Evolutionary conservation across 2,329 filamentous ascomycete genomes (phyloP).

Genomic region (Arthrobotrys musiformis): DNA sequence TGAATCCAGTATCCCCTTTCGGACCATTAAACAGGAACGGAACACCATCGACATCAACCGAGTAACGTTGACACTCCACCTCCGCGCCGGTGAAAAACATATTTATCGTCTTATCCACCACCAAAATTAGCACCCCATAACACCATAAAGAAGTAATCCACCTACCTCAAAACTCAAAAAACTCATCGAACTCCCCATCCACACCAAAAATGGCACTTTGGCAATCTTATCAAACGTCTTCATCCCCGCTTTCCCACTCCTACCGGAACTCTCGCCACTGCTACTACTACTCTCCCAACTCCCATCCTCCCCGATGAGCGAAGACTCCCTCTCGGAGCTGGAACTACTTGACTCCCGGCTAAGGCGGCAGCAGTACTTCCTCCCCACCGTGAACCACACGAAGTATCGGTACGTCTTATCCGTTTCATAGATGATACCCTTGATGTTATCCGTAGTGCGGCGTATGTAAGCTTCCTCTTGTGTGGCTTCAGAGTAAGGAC

Average conservation of each 20-base stretch:
- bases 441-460: constrained; percentile 8
- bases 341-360: not conserved
- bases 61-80: constrained; percentile 2
- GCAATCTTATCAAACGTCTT: not conserved
- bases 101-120: not conserved
- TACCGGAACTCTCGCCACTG: not conserved
- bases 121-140: not conserved
- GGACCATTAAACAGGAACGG: constrained; percentile 22
- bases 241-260: not conserved
- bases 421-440: constrained; percentile 27
- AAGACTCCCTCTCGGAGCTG: no score
- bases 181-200: constrained; percentile 37
- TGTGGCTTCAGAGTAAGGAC: not conserved
- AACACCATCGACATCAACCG: constrained; percentile 13
- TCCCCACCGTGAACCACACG: constrained; percentile 29
- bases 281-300: not conserved
- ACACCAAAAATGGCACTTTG: constrained; percentile 48
- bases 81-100: constrained; percentile 24
- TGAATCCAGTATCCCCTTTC: not conserved
- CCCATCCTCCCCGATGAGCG: not conserved
- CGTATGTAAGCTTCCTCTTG: not conserved
- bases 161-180: constrained; percentile 41
- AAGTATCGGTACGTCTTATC: constrained; percentile 45
- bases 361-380: constrained; percentile 1
- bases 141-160: not conserved